Base-by-base conservation (phyloP, 495 filamentous ascomycete genomes). In the Penicillium goetzii region DNA sequence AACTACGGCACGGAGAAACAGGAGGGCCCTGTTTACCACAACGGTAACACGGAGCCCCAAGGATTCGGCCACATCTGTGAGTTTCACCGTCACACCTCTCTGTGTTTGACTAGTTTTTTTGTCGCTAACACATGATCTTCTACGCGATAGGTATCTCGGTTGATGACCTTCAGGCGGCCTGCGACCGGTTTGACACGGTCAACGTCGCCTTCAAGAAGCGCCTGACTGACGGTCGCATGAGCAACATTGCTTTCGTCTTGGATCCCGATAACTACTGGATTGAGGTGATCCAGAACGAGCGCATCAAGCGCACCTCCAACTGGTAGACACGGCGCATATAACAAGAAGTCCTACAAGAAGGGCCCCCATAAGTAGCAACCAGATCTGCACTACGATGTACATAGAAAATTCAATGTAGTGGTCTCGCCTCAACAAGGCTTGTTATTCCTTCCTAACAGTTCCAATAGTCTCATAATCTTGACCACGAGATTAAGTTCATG, bases 1-100 rank as follows among this genome's bases (percentile, higher is more conserved):
- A 97, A 99, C 73, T 95, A 97, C 65, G 95, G 95, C 45, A 97
- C 95, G 3, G 95, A 99, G 82, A 94, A 91, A 71, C 87, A 97
- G 67, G 82, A 88, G 59, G 80, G 83, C 51, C 92, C 92, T 69
- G 88, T 87, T 47, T 99, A 99, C 71, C 95, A 99, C 72, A 88
- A 96, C 66, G 95, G 95, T 11, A 99, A 99, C 74, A 80, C 86
- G 23, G 81, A 96, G 75, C 95, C 93, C 1, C 92, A 97, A 74
- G 95, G 95, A 30, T 99, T 97, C 68, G 94, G 94, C 1, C 92
- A 96, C 70, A 92, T 96, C 62, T 92, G 90, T 90, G 73, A 78
- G 87, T 80, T 55, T 34, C 73, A 77, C 84, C 25, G 78, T 93
- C 72, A 91, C 90, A 3, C 89, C 93, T 74, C 90, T 91, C 19